Evolutionary conservation across 169 alveolate species (phyloP).

Genomic region (Plasmodium inui): DNA sequence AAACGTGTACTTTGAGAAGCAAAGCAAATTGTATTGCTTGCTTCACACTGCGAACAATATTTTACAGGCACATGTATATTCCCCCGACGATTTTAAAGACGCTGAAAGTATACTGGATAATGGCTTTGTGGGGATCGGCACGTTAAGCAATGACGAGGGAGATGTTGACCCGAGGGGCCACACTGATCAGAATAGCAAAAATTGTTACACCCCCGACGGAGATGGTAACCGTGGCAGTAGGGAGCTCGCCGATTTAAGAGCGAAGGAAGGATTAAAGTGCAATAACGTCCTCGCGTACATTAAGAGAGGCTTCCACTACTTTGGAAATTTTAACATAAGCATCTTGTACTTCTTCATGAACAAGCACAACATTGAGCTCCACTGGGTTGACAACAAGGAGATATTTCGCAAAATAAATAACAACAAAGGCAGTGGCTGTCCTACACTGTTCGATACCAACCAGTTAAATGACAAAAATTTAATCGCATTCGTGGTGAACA

Average conservation of each 20-base stretch:
- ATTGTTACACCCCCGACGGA: not conserved
- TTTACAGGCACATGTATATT: slow-evolving; percentile 66
- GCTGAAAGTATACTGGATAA: slow-evolving; percentile 17
- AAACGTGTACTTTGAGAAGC: slow-evolving; percentile 68
- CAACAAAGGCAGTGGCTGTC: not conserved
- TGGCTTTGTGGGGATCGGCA: not conserved
- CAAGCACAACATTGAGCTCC: slow-evolving; percentile 51
- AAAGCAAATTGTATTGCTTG: slow-evolving; percentile 56
- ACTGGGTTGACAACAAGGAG: slow-evolving; percentile 69
- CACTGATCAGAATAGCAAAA: not conserved
- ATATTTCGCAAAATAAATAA: slow-evolving; percentile 49
- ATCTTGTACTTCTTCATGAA: slow-evolving; percentile 55
- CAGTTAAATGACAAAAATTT: slow-evolving; percentile 33
- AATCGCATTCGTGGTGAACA: slow-evolving; percentile 65
- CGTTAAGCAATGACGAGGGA: not conserved
- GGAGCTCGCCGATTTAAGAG: not conserved
- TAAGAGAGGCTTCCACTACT: slow-evolving; percentile 47
- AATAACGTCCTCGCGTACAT: slow-evolving; percentile 6
- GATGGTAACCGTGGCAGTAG: not conserved
- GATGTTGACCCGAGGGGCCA: not conserved
- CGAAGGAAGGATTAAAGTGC: not conserved
- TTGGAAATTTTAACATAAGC: slow-evolving; percentile 69
- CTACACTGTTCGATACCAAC: slow-evolving; percentile 19
- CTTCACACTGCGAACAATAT: slow-evolving; percentile 70
- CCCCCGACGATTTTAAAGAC: slow-evolving; percentile 50